phyloP scores from a whole-genome alignment of 192 early-diverging fungal species.

The Coemansia sp. region DNA sequence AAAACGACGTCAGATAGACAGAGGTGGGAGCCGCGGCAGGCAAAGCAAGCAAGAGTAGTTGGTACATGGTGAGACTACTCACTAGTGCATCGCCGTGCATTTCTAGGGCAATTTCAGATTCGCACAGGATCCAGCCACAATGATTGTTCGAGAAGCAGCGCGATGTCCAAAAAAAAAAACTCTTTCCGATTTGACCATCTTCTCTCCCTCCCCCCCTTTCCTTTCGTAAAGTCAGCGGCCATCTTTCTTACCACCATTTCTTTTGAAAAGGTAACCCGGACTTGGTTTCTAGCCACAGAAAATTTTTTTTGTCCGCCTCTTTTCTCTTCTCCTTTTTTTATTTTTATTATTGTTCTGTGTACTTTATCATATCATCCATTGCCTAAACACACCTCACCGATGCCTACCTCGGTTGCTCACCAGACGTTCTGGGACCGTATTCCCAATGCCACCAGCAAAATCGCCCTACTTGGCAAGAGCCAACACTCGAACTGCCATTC shows the following conservation, averaged over 20 bases:
- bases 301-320: conserved; percentile 7
- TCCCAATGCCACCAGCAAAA: conserved; percentile 50
- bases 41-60: background rate
- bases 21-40: background rate
- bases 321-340: background rate
- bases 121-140: conserved; percentile 1
- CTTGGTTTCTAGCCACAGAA: background rate
- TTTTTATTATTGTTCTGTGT: background rate
- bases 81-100: background rate
- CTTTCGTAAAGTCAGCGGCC: background rate
- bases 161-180: too few species aligned
- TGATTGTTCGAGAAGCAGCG: background rate
- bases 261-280: conserved; percentile 6
- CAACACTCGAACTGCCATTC: conserved; percentile 9
- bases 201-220: background rate
- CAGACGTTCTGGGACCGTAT: conserved; percentile 58
- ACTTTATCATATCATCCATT: conserved; percentile 2
- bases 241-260: background rate
- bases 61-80: background rate
- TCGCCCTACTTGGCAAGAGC: conserved; percentile 34
- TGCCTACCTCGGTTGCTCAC: conserved; percentile 33
- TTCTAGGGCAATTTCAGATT: conserved; percentile 7
- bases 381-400: background rate
- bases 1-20: background rate
- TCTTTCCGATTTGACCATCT: background rate